These are phyloP conservation scores for Neofusicoccum sp. DNA, from an alignment of 2,329 filamentous ascomycete genomes.

Conservation along the genomic window DNA sequence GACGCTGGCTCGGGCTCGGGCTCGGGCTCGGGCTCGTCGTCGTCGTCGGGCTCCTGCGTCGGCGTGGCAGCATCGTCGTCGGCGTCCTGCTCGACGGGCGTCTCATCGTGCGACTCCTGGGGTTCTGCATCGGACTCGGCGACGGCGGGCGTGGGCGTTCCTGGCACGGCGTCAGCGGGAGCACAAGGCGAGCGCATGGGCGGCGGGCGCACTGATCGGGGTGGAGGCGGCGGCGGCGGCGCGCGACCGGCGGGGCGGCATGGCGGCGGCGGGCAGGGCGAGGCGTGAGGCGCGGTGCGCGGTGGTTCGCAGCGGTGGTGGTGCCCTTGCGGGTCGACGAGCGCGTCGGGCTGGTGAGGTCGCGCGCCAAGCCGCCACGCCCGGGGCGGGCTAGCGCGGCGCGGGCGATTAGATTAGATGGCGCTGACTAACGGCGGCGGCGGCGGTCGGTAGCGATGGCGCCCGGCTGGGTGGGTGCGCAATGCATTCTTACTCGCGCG, in stretches of 20 bases:
- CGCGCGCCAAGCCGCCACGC: neutral
- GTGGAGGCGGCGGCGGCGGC: constrained; percentile 19
- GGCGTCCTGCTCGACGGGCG: constrained; percentile 34
- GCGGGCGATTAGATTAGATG: neutral
- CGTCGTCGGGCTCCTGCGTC: constrained; percentile 51
- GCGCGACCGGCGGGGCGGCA: constrained; percentile 21
- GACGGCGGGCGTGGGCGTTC: constrained; percentile 37
- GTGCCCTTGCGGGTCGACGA: neutral
- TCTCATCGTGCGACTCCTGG: constrained; percentile 38
- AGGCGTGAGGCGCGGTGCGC: neutral
- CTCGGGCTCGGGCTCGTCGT: constrained; percentile 31
- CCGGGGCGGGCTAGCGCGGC: neutral
- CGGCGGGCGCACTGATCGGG: neutral
- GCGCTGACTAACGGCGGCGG: neutral
- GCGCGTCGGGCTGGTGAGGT: neutral
- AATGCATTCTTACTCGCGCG: neutral
- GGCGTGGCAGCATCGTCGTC: constrained; percentile 44
- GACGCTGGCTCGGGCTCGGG: constrained; percentile 45
- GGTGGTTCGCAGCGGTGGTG: neutral
- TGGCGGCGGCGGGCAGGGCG: neutral
- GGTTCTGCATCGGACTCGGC: constrained; percentile 17
- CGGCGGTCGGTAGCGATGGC: neutral
- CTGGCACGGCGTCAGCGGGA: constrained; percentile 11
- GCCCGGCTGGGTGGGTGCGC: constrained; percentile 2
- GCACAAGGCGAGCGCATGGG: neutral